Evolutionary conservation across 495 filamentous ascomycete genomes (phyloP), one percentile per base, ranked within the genome.

Genomic region (Pyronema domesticum): DNA sequence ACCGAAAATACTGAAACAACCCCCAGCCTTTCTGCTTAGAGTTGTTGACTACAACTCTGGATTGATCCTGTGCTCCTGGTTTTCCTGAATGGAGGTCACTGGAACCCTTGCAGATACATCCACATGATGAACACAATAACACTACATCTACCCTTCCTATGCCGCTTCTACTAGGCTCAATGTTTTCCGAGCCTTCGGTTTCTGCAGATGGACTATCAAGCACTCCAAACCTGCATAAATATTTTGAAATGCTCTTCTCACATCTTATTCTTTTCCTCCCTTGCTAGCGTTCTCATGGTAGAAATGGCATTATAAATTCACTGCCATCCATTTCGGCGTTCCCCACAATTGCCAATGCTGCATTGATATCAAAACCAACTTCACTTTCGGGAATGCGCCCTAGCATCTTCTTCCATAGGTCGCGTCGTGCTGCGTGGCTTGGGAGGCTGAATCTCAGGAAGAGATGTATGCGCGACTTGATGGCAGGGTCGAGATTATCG

Each of bases 381-480:
- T 57, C 57, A 4, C 46, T 36, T 0, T 36, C 3, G 15, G 57
- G 39, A 35, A 58, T 17, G 17, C 33, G 10, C n/a, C 14, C 8
- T 3, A 58, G 37, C 6, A 47, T 37, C 30, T 57, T 50, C 8
- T 46, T 43, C 57, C 55, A 60, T 19, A 57, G 33, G 11, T 34
- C 13, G 34, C 4, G 13, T 6, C 57, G 39, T 6, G 37, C 34
- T 10, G 53, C 55, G 6, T 1, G n/a, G 1, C 6, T 14, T n/a
- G 48, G 55, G 17, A n/a, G 15, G 9, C 4, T 13, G 60, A 71
- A 70, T 58, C 69, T 64, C 8, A 74, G 61, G 33, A 61, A 63
- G 39, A 73, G 55, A 55, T 74, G 71, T 52, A 76, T 74, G n/a
- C 71, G 68, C 3, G 68, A 74, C 58, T 72, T 72, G 65, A 73